These are phyloP conservation scores for Apiotrichum sp. DNA, from an alignment of 1,284 basidiomycete genomes.

Conservation along the genomic window DNA sequence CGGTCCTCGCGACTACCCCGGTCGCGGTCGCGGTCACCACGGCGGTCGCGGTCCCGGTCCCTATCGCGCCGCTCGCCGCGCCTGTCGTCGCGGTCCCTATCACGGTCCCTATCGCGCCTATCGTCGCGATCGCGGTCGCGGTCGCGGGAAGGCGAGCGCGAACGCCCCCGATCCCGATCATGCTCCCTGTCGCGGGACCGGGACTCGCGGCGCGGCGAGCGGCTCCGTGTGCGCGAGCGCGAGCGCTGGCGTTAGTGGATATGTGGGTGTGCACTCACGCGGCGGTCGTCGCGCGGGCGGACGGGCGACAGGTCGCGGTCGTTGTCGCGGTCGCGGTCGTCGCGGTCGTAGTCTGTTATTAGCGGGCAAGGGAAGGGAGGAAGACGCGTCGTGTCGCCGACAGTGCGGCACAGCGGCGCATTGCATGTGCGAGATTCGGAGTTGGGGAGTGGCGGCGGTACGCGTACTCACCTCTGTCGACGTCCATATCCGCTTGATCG, in stretches of 20 bases:
- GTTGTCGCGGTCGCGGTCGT: slow-evolving; percentile 1
- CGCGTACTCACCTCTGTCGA: too few relatives aligned
- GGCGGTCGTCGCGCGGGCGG: not conserved
- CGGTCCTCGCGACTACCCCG: not conserved
- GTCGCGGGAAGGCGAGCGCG: slow-evolving; percentile 1
- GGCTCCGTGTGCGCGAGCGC: not conserved
- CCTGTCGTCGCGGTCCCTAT: too few relatives aligned
- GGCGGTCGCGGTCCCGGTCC: not conserved
- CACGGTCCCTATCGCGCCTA: too few relatives aligned
- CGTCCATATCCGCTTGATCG: too few relatives aligned
- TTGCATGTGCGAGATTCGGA: too few relatives aligned
- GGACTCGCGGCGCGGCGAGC: not conserved
- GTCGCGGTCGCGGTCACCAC: slow-evolving; percentile 1
- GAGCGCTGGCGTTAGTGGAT: not conserved
- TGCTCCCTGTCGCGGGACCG: not conserved
- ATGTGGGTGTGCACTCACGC: not conserved
- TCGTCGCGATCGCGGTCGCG: not conserved
- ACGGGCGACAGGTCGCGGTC: not conserved
- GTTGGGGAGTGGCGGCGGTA: too few relatives aligned
- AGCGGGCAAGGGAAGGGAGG: too few relatives aligned
- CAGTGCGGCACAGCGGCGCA: too few relatives aligned
- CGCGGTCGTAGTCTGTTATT: not conserved
- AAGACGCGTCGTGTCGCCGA: too few relatives aligned
- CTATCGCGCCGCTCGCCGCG: too few relatives aligned
- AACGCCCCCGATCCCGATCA: too few relatives aligned